These are phyloP conservation scores for Verticillium isaacii DNA, from an alignment of 2,329 filamentous ascomycete genomes.

Conservation along the genomic window DNA sequence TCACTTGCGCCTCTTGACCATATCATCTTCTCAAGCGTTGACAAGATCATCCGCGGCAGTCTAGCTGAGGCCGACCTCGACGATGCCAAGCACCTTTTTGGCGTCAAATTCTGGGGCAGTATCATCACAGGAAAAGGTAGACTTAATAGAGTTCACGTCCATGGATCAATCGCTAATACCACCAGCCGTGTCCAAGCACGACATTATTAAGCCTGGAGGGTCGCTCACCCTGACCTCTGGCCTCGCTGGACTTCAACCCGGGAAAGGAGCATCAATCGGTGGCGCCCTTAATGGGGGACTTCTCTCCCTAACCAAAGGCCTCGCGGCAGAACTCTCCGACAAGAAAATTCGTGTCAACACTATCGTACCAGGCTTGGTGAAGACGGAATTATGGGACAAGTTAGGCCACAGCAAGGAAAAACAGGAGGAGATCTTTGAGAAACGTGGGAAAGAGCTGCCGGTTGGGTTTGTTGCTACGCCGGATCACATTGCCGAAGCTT, in stretches of 20 bases:
- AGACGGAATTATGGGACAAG: constrained; percentile 27
- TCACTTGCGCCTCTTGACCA: constrained; percentile 30
- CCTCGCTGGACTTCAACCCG: constrained; percentile 26
- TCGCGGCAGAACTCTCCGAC: constrained; percentile 19
- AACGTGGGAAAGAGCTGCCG: constrained; percentile 12
- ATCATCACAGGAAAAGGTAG: constrained; percentile 28
- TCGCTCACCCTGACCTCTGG: constrained; percentile 32
- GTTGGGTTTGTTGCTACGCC: constrained; percentile 23
- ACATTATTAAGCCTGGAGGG: constrained; percentile 28
- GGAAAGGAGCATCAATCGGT: constrained; percentile 28
- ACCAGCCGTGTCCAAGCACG: constrained; percentile 27
- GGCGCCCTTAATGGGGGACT: constrained; percentile 24
- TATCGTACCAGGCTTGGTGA: constrained; percentile 23
- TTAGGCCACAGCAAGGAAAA: constrained; percentile 19
- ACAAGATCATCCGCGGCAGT: constrained; percentile 30
- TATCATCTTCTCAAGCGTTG: constrained; percentile 30
- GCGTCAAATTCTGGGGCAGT: constrained; percentile 35
- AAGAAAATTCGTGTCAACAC: constrained; percentile 25
- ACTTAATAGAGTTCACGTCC: neutral
- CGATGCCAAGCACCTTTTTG: constrained; percentile 28
- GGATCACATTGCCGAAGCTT: constrained; percentile 9
- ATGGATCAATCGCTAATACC: neutral
- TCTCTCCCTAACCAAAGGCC: constrained; percentile 19
- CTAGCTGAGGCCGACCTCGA: constrained; percentile 26
- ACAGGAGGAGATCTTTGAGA: constrained; percentile 18